Conservation (phyloP, 768 basidiomycete species). For the Mycena rebaudengoi region DNA sequence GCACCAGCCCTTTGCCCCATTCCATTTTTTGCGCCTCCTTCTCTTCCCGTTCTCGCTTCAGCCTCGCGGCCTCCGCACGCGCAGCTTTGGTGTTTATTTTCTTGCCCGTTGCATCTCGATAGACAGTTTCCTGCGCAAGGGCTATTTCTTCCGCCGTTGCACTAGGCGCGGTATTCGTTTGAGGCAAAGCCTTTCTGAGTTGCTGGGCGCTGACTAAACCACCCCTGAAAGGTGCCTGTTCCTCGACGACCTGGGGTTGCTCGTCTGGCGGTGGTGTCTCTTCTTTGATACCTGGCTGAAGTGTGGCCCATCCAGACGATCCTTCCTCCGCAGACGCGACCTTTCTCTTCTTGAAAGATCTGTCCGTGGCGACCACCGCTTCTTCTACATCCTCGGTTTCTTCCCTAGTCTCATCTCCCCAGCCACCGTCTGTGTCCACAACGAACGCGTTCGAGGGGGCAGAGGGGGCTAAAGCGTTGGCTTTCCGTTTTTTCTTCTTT, state of each 20-base stretch:
- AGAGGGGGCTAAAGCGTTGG: conserved; percentile 33
- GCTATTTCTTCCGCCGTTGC: conserved; percentile 64
- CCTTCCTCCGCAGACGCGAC: conserved; percentile 48
- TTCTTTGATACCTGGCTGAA: conserved; percentile 63
- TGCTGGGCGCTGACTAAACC: conserved; percentile 84
- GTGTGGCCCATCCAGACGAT: conserved; percentile 75
- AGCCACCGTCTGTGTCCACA: conserved; percentile 78
- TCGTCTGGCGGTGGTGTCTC: conserved; percentile 72
- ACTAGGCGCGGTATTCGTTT: conserved; percentile 43
- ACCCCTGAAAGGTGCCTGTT: conserved; percentile 62
- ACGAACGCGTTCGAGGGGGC: conserved; percentile 43
- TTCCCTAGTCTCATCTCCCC: conserved; percentile 60
- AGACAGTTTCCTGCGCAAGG: conserved; percentile 87
- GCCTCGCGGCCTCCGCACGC: conserved; percentile 82
- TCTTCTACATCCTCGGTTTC: conserved; percentile 69
- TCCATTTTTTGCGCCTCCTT: conserved; percentile 93
- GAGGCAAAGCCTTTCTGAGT: conserved; percentile 69
- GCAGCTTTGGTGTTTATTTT: conserved; percentile 90
- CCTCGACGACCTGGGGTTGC: conserved; percentile 68
- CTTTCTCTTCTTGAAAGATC: conserved; percentile 81
- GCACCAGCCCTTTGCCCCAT: conserved; percentile 97
- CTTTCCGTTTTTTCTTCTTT: conserved; percentile 86
- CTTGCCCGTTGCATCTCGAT: conserved; percentile 89
- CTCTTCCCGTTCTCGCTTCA: conserved; percentile 85
- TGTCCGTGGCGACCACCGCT: conserved; percentile 75